Evolutionary conservation across 2,329 filamentous ascomycete genomes (phyloP), one percentile per base, ranked within the genome.

Genomic region (Monilinia vaccinii-corymbosi): DNA sequence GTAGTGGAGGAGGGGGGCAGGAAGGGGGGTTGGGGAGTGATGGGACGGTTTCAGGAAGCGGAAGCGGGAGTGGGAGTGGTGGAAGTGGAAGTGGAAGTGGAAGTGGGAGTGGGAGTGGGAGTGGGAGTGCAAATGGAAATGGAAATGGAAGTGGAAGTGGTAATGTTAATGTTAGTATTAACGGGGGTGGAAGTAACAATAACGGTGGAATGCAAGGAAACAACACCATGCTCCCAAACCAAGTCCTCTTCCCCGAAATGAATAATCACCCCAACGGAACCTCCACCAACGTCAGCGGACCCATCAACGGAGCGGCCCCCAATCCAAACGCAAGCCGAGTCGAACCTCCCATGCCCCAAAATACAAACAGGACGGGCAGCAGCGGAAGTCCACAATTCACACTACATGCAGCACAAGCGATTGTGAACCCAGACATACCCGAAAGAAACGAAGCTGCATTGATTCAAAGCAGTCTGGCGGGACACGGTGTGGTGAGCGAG

Each of bases 341-440:
- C 44, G 55, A 47, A 13, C n/a, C 42, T 4, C 42, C 32, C 16
- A 38, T 57, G 18, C 23, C 42, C n/a, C 32, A 18, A 1, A 32
- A n/a, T 31, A 10, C 34, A 6, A 58, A 50, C 18, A 32, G 28
- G 9, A 32, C 34, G 1, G 46, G 46, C 9, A 49, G 23, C 21
- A 57, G 55, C 32, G 32, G 45, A 10, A 58, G 56, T 42, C 47
- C 56, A 4, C 63, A 65, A 51, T 71, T 70, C 53, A 62, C 64
- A 6, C 51, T 71, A 16, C 70, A 71, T 57, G 63, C 68, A 10
- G 66, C 68, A 4, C 62, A 60, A 34, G 65, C 67, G 3, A 68
- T 69, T 4, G 68, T 68, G 2, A 66, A 67, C 16, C 69, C 69
- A 4, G 65, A 64, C 11, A 63, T 67, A 10, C 63, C 63, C 3